Evolutionary conservation across 768 basidiomycete genomes (phyloP).

Genomic region (Termitomyces sp.): DNA sequence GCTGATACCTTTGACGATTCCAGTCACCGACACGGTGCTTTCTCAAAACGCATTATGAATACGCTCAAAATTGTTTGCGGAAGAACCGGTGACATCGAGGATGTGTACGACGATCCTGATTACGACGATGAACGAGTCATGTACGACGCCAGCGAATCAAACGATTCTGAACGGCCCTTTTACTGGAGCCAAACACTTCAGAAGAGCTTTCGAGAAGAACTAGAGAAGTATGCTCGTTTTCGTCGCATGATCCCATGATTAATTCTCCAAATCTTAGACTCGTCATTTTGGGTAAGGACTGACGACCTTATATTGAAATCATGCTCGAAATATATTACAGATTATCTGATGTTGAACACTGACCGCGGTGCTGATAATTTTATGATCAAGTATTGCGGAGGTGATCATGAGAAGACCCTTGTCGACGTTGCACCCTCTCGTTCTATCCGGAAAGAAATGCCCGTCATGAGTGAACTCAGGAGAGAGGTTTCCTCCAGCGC

Average conservation of each 20-base stretch:
- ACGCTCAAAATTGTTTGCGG: constrained; percentile 82
- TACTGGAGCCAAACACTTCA: constrained; percentile 80
- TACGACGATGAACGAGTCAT: constrained; percentile 69
- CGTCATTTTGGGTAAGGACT: constrained; percentile 65
- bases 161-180: constrained; percentile 55
- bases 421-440: constrained; percentile 77
- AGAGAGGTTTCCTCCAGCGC: constrained; percentile 31
- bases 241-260: background rate
- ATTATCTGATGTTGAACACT: constrained; percentile 91
- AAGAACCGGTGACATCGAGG: constrained; percentile 69
- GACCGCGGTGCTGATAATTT: constrained; percentile 87
- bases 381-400: constrained; percentile 90
- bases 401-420: constrained; percentile 68
- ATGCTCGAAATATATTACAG: constrained; percentile 27
- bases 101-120: constrained; percentile 63
- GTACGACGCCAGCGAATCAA: constrained; percentile 59
- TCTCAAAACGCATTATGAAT: constrained; percentile 62
- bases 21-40: constrained; percentile 63
- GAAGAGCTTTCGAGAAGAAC: constrained; percentile 77
- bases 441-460: constrained; percentile 61
- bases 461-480: constrained; percentile 66
- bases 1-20: constrained; percentile 84
- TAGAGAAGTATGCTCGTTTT: constrained; percentile 64
- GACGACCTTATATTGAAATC: background rate
- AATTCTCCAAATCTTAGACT: constrained; percentile 41